Evolutionary conservation across 2,329 filamentous ascomycete genomes (phyloP).

Genomic region (Aspergillus pseudoterreus): DNA sequence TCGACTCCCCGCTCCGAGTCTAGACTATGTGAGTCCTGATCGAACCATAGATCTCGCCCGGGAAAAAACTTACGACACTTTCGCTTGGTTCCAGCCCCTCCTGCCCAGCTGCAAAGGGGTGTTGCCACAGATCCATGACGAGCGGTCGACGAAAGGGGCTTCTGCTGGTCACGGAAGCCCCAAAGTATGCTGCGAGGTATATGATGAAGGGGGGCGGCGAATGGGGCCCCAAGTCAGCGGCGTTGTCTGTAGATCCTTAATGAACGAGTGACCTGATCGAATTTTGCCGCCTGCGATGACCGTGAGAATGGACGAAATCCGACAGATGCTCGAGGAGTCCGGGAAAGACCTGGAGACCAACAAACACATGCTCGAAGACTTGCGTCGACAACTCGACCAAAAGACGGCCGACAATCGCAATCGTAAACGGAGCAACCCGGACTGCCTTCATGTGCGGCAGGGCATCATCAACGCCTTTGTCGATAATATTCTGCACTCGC

Average conservation of each 20-base stretch:
- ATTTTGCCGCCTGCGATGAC: no score
- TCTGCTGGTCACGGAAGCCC: background rate
- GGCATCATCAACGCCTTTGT: background rate
- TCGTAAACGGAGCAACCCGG: background rate
- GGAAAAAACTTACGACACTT: background rate
- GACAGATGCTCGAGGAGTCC: background rate
- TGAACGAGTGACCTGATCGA: no score
- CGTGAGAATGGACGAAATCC: background rate
- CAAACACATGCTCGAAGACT: background rate
- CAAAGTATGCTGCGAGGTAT: no score
- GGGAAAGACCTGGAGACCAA: background rate
- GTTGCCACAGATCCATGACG: slow-evolving; percentile 1
- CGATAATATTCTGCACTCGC: background rate
- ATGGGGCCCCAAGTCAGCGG: no score
- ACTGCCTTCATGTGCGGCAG: background rate
- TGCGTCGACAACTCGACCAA: background rate
- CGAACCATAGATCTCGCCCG: no score
- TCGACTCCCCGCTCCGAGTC: no score
- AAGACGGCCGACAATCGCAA: background rate
- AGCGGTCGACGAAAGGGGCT: background rate
- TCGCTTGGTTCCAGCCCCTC: background rate
- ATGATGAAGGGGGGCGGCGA: no score
- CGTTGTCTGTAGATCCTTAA: no score
- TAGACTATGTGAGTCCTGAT: no score
- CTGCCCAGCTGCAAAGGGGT: background rate